Conservation (phyloP, 2,329 filamentous ascomycete species). For the Eutypa lata region DNA sequence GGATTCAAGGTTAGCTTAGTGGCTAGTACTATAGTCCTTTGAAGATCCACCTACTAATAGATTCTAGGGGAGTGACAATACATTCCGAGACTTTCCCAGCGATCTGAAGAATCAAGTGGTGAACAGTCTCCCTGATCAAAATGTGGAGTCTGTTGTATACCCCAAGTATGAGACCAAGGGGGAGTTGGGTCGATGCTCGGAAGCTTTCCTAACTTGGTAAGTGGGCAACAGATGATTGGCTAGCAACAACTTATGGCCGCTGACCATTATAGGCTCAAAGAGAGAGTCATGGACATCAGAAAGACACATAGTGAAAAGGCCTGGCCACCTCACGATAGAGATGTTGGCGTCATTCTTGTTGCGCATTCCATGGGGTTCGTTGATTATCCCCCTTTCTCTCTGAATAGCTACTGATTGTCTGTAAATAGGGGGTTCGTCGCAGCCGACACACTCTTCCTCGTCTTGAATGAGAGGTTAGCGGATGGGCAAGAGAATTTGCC, state of each 20-base stretch:
- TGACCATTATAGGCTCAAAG: slow-evolving; percentile 60
- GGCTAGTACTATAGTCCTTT: neutral
- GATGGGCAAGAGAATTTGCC: slow-evolving; percentile 35
- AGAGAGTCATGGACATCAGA: slow-evolving; percentile 72
- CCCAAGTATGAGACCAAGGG: slow-evolving; percentile 72
- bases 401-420: slow-evolving; percentile 54
- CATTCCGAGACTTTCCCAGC: slow-evolving; percentile 63
- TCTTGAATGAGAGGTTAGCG: slow-evolving; percentile 61
- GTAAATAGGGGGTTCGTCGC: slow-evolving; percentile 69
- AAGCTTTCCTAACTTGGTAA: slow-evolving; percentile 46
- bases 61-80: slow-evolving; percentile 62
- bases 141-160: slow-evolving; percentile 61
- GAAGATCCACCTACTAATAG: slow-evolving; percentile 2
- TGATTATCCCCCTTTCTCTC: fast-evolving
- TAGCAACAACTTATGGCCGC: neutral
- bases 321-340: slow-evolving; percentile 76
- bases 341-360: slow-evolving; percentile 73
- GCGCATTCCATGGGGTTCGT: slow-evolving; percentile 76
- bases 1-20: slow-evolving; percentile 61
- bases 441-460: slow-evolving; percentile 72
- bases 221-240: neutral
- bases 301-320: slow-evolving; percentile 69
- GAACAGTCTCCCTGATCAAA: slow-evolving; percentile 57
- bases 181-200: slow-evolving; percentile 52
- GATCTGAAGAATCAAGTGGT: slow-evolving; percentile 59